Conservation (phyloP, 805 yeast species). For the Candida sphagnicola region DNA sequence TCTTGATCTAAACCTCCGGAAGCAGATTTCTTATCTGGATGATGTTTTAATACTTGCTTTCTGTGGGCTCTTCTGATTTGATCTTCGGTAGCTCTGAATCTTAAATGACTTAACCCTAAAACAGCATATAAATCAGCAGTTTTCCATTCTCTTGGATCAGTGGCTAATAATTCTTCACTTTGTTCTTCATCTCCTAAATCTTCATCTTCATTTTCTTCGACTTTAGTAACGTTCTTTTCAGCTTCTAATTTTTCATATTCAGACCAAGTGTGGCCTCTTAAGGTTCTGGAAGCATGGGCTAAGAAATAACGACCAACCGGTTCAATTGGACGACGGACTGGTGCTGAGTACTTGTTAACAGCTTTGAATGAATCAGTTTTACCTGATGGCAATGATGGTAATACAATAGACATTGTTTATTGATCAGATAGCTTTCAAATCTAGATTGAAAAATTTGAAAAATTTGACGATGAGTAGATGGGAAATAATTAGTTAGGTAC, state of each 20-base stretch:
- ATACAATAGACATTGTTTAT: constrained; percentile 31
- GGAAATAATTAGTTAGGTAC: constrained; percentile 1
- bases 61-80: constrained; percentile 97
- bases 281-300: constrained; percentile 93
- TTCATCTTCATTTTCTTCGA: constrained; percentile 60
- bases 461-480: constrained; percentile 7
- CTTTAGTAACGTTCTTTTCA: constrained; percentile 71
- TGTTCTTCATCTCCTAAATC: constrained; percentile 75
- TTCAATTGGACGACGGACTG: constrained; percentile 80
- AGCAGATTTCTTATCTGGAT: constrained; percentile 97
- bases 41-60: constrained; percentile 93
- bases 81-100: constrained; percentile 87
- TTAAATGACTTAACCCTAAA: constrained; percentile 84
- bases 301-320: constrained; percentile 95
- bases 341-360: constrained; percentile 47
- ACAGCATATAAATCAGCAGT: constrained; percentile 94
- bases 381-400: constrained; percentile 49
- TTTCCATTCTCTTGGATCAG: constrained; percentile 99
- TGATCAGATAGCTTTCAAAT: not conserved
- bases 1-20: constrained; percentile 86
- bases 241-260: constrained; percentile 94
- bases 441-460: constrained; percentile 6
- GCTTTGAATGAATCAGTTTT: constrained; percentile 48
- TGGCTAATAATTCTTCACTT: constrained; percentile 63
- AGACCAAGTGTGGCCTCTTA: constrained; percentile 98